These are phyloP conservation scores for Pogostemon cablin DNA, from an alignment of 257 asterid species.

Conservation along the genomic window DNA sequence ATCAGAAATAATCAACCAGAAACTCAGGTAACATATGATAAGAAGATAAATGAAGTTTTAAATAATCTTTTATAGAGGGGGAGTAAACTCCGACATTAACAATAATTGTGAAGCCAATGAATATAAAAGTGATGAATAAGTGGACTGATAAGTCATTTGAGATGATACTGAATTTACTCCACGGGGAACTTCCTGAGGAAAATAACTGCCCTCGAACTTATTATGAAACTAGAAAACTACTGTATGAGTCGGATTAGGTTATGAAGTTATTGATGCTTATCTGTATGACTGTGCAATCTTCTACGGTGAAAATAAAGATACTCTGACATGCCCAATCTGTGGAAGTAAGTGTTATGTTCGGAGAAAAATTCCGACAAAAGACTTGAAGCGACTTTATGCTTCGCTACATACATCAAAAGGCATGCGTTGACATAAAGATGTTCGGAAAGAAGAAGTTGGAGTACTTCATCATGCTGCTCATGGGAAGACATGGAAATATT, in stretches of 20 bases:
- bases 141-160: too few species aligned
- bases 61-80: too few species aligned
- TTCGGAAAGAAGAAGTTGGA: not conserved
- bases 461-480: not conserved
- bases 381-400: not conserved
- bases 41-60: too few species aligned
- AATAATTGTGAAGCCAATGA: too few species aligned
- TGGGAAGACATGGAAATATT: not conserved
- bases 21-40: too few species aligned
- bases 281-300: not conserved
- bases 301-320: not conserved
- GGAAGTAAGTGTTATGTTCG: not conserved
- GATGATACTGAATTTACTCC: not conserved
- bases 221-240: not conserved
- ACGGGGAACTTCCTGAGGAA: not conserved
- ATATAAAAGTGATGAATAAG: too few species aligned
- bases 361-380: not conserved
- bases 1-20: too few species aligned
- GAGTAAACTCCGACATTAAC: too few species aligned
- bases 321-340: not conserved
- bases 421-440: constrained; percentile 14
- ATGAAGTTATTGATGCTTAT: not conserved
- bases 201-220: not conserved
- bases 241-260: not conserved
- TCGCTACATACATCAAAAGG: not conserved